Base-by-base conservation (phyloP, 768 basidiomycete species). In the Termitomyces sp. region DNA sequence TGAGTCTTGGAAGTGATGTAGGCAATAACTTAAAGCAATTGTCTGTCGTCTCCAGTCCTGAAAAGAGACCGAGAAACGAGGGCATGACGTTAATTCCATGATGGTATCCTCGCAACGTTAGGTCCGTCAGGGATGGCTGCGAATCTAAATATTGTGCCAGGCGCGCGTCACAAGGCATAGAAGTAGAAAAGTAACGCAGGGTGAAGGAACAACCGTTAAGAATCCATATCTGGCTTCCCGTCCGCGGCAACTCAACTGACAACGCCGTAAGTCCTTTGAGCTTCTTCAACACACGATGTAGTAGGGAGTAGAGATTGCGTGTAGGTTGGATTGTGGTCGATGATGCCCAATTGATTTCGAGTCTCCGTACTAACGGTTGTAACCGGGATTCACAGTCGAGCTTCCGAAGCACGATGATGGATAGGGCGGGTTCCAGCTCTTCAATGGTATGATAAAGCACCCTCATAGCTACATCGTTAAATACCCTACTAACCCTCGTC, bases 31-130 rank as follows among this genome's bases (percentile, higher is more conserved):
- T 52, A 56, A 78, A 79, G 40, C 58, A 56, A 2, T 55, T 51
- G n/a, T 50, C 48, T 5, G 39, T 34, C 7, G 53, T 21, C 34
- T 58, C 47, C 49, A 53, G 27, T 17, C 59, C 42, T 7, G 63
- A 37, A 21, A 61, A 54, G 47, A 62, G 35, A 39, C 63, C 44
- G 50, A 67, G 48, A 42, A 69, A 46, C 49, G 70, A 63, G 10
- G 67, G 66, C 28, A 68, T 51, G 57, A 66, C 49, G 25, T 58
- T 59, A 4, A 55, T 48, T 14, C 68, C 72, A 53, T 72, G 68
- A 55, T 76, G 75, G 59, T 78, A 77, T 0, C 83, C 84, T 21
- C 83, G 73, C 23, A 86, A 73, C 12, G 80, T 80, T 52, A 88
- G 73, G 25, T 86, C 80, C 39, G 65, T 63, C 58, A 87, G 70